Evolutionary conservation across 768 basidiomycete species (phyloP).

Genomic region (Rhizopogon vinicolor): DNA sequence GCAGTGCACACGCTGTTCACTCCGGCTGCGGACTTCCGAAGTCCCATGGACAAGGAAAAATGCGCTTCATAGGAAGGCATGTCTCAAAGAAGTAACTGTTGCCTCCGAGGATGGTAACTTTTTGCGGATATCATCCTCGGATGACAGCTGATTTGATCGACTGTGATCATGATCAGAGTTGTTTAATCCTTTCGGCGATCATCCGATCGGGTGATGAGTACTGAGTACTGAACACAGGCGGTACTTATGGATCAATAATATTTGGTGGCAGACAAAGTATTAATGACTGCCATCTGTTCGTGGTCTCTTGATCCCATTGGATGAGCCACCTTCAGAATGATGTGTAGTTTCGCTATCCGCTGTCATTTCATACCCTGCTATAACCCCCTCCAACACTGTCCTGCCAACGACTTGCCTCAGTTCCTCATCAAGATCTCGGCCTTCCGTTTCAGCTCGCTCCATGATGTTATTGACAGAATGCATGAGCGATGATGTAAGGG

Average conservation of each 20-base stretch:
- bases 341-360: conserved; percentile 8
- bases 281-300: conserved; percentile 17
- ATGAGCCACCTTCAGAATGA: conserved; percentile 6
- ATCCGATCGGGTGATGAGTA: conserved; percentile 9
- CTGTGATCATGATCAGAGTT: conserved; percentile 31
- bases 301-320: conserved; percentile 17
- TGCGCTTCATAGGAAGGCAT: neutral
- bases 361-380: conserved; percentile 55
- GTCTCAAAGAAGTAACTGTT: conserved; percentile 2
- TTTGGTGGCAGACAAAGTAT: neutral
- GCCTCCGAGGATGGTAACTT: conserved; percentile 7
- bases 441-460: conserved; percentile 50
- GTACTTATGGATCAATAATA: too few relatives aligned
- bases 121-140: conserved; percentile 10
- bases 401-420: conserved; percentile 55
- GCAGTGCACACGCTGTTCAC: neutral
- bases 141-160: conserved; percentile 23
- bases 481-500: conserved; percentile 65
- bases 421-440: conserved; percentile 62
- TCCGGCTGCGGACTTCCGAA: conserved; percentile 2
- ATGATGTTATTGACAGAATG: conserved; percentile 63
- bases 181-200: conserved; percentile 10
- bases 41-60: neutral
- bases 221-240: neutral
- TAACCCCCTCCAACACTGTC: conserved; percentile 64